phyloP scores from a whole-genome alignment of 106 monocot species.

The Acanthochlamys bracteata region DNA sequence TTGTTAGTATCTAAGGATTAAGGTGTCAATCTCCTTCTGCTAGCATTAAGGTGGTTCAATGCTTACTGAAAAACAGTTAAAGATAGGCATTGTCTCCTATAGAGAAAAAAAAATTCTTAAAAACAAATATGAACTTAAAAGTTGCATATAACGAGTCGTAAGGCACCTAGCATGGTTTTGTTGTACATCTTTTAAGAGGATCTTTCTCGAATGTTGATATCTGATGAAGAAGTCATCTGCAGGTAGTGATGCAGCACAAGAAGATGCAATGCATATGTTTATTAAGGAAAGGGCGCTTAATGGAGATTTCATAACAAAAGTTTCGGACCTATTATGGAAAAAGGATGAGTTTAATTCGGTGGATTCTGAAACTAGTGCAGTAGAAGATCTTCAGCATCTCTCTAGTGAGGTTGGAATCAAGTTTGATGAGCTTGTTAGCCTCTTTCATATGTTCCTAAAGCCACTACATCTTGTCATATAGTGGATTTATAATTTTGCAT shows the following conservation, averaged over 20 bases:
- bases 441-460: background rate
- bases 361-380: conserved; percentile 19
- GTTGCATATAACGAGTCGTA: no score
- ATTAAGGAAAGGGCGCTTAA: conserved; percentile 50
- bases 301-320: conserved; percentile 74
- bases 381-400: conserved; percentile 16
- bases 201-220: background rate
- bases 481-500: background rate
- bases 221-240: background rate
- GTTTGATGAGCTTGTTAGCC: background rate
- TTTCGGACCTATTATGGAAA: conserved; percentile 53
- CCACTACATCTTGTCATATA: background rate
- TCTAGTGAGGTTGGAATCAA: conserved; percentile 13
- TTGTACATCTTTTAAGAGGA: background rate
- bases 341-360: conserved; percentile 19
- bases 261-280: conserved; percentile 53
- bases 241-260: conserved; percentile 41
- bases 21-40: no score
- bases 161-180: background rate
- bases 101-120: no score
- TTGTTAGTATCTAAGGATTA: no score
- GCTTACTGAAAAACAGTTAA: no score
- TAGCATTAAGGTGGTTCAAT: no score
- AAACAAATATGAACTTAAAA: no score
- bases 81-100: no score